phyloP scores from a whole-genome alignment of 2,329 filamentous ascomycete genomes.

The Blumeriella jaapii region DNA sequence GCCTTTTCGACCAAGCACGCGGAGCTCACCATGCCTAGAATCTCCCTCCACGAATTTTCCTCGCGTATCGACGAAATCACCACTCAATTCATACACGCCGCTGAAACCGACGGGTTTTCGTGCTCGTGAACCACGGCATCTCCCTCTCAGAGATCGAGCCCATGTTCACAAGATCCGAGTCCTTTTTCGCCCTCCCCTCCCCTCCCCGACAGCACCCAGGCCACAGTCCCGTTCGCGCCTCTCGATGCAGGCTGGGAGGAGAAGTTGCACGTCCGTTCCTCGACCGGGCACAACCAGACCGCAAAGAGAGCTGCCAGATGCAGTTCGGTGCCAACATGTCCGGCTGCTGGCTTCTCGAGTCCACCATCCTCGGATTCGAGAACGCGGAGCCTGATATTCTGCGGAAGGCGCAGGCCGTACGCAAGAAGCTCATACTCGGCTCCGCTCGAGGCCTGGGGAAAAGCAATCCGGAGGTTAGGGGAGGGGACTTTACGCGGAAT shows the following conservation, averaged over 20 bases:
- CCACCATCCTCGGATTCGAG: constrained; percentile 37
- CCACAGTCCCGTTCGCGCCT: constrained; percentile 37
- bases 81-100: constrained; percentile 37
- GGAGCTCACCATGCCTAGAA: constrained; percentile 26
- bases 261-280: constrained; percentile 42
- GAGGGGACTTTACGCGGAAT: constrained; percentile 45
- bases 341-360: constrained; percentile 26
- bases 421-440: constrained; percentile 42
- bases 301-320: constrained; percentile 47
- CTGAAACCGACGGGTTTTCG: constrained; percentile 50
- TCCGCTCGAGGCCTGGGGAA: constrained; percentile 48
- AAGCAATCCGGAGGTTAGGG: constrained; percentile 51
- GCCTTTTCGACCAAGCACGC: constrained; percentile 19
- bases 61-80: constrained; percentile 43
- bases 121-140: constrained; percentile 37
- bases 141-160: constrained; percentile 33
- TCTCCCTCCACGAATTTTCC: constrained; percentile 43
- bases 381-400: constrained; percentile 28
- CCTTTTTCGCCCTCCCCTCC: constrained; percentile 42
- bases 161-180: constrained; percentile 28
- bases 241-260: constrained; percentile 42
- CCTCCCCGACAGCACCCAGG: constrained; percentile 37
- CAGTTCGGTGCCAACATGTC: constrained; percentile 34
- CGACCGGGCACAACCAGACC: constrained; percentile 41
- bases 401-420: constrained; percentile 31